phyloP scores from a whole-genome alignment of 768 basidiomycete genomes.

The Trametes cingulata region DNA sequence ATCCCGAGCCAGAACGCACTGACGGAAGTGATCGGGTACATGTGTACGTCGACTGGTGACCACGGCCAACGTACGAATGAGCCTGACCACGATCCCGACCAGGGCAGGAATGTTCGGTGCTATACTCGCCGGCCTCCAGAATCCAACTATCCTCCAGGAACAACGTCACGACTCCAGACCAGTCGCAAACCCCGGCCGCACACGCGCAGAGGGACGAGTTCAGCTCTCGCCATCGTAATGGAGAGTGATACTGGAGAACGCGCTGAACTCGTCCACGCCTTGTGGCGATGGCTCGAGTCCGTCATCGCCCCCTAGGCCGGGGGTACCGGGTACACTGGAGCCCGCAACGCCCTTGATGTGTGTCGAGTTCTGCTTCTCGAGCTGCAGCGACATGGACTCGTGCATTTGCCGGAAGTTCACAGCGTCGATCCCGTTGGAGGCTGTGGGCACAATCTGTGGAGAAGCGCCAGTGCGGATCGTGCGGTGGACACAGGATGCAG shows the following conservation, averaged over 20 bases:
- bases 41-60: slow-evolving; percentile 9
- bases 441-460: slow-evolving; percentile 74
- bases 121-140: not conserved
- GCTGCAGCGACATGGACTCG: slow-evolving; percentile 88
- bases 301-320: slow-evolving; percentile 42
- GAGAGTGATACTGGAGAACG: slow-evolving; percentile 88
- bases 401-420: slow-evolving; percentile 89
- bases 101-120: not conserved
- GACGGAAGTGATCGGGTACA: slow-evolving; percentile 3
- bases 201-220: slow-evolving; percentile 1
- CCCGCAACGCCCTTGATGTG: slow-evolving; percentile 39
- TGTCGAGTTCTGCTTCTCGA: slow-evolving; percentile 50
- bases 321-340: slow-evolving; percentile 37
- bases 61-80: not conserved
- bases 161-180: not conserved
- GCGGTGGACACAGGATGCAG: not conserved
- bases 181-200: not conserved
- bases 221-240: slow-evolving; percentile 73
- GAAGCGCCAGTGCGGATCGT: not conserved
- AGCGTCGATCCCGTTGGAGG: slow-evolving; percentile 77
- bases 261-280: slow-evolving; percentile 77
- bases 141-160: not conserved
- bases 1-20: not conserved
- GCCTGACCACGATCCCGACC: not conserved
- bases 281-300: slow-evolving; percentile 41